Conservation (phyloP, 306 rosid species). For the Citrullus amarus region DNA sequence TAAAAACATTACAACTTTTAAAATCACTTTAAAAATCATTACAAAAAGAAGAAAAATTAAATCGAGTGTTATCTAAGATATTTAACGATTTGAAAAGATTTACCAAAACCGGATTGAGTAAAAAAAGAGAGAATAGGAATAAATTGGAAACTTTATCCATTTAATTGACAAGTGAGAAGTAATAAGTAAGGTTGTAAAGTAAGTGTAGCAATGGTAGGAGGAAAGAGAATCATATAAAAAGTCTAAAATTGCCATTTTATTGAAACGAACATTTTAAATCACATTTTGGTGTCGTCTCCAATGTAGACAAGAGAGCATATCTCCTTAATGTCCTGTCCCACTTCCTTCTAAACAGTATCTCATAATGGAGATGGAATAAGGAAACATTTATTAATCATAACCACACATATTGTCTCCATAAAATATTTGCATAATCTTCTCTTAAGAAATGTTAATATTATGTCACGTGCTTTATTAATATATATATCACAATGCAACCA, state of each 20-base stretch:
- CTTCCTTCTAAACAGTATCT: conserved; percentile 1
- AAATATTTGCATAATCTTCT: background rate
- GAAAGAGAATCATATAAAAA: background rate
- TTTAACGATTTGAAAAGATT: too few relatives aligned
- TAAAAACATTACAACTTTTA: too few relatives aligned
- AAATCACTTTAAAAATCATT: too few relatives aligned
- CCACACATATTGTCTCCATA: background rate
- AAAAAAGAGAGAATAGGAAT: background rate
- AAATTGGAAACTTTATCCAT: background rate
- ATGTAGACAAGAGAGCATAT: conserved; percentile 4
- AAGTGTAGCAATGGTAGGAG: background rate
- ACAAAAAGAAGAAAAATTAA: too few relatives aligned
- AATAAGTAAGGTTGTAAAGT: background rate
- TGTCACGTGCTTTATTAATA: background rate
- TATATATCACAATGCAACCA: background rate
- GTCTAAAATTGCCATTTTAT: background rate
- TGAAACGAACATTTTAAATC: background rate
- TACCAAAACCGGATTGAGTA: too few relatives aligned
- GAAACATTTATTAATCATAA: conserved; percentile 4
- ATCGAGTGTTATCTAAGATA: too few relatives aligned
- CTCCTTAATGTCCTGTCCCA: background rate
- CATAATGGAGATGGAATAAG: conserved; percentile 6
- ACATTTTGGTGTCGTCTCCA: background rate
- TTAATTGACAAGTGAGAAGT: background rate
- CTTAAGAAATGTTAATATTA: background rate